Conservation (phyloP, 1,139 yeast genomes). For the Petasospora rhodanensis region DNA sequence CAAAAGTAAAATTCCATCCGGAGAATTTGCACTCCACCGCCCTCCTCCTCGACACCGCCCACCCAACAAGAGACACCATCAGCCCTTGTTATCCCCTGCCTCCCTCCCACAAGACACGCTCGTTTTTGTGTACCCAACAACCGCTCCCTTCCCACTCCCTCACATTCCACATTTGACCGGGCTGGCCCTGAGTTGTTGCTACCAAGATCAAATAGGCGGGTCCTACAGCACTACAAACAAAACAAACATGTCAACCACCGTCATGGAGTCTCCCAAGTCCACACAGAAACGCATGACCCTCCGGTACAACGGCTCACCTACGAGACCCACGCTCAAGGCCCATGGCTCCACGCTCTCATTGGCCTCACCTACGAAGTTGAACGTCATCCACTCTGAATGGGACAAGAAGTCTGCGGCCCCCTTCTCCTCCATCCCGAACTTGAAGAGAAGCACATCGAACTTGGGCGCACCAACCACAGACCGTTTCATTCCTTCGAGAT, state of each 20-base stretch:
- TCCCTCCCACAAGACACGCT: no score
- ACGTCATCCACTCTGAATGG: slow-evolving; percentile 40
- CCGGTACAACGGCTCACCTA: slow-evolving; percentile 18
- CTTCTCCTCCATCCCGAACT: slow-evolving; percentile 2
- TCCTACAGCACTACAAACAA: slow-evolving; percentile 8
- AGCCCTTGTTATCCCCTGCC: no score
- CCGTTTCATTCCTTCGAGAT: slow-evolving; percentile 51
- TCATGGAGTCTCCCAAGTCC: slow-evolving; percentile 15
- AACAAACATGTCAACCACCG: slow-evolving; percentile 13
- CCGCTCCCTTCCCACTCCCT: slow-evolving; percentile 1
- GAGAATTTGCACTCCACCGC: background rate
- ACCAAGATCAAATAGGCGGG: slow-evolving; percentile 17
- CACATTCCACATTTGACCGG: slow-evolving; percentile 9
- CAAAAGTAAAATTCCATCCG: slow-evolving; percentile 1
- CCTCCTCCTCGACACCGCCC: background rate
- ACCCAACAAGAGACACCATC: no score
- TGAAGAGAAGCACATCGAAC: slow-evolving; percentile 21
- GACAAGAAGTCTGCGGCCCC: slow-evolving; percentile 23
- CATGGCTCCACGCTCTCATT: slow-evolving; percentile 30
- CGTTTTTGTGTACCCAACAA: no score
- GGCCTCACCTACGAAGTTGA: slow-evolving; percentile 44
- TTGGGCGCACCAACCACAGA: slow-evolving; percentile 31
- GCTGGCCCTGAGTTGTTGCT: slow-evolving; percentile 20
- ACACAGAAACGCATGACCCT: slow-evolving; percentile 12
- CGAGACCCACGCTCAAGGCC: slow-evolving; percentile 12